Conservation (phyloP, 768 basidiomycete species). For the Scleroderma bovista region DNA sequence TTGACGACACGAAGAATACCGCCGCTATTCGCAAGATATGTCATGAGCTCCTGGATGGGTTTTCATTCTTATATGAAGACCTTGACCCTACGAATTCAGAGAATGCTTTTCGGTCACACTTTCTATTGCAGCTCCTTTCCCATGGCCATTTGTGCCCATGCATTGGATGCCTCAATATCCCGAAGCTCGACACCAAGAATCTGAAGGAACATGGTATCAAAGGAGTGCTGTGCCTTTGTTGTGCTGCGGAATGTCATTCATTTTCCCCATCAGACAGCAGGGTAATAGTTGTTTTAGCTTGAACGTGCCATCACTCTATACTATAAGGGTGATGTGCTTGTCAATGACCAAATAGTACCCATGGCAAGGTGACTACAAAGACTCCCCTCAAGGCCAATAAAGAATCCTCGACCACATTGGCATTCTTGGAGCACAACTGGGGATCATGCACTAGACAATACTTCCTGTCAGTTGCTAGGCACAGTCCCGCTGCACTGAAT, state of each 20-base stretch:
- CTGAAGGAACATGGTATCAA: neutral
- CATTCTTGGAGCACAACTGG: neutral
- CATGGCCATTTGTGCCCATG: neutral
- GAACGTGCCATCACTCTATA: neutral
- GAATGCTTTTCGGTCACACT: neutral
- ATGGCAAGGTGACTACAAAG: neutral
- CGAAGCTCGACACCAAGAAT: neutral
- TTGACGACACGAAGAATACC: neutral
- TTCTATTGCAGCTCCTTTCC: constrained; percentile 1
- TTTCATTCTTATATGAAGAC: constrained; percentile 2
- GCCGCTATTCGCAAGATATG: neutral
- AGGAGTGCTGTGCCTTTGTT: neutral
- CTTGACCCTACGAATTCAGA: neutral
- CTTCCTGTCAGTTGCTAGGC: too few species aligned
- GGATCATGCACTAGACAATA: neutral
- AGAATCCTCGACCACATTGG: neutral
- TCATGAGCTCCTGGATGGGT: neutral
- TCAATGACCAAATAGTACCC: neutral
- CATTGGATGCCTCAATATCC: neutral
- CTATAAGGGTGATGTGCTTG: neutral
- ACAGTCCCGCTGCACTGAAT: too few species aligned
- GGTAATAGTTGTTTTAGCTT: neutral
- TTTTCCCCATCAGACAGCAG: neutral
- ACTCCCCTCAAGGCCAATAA: neutral
- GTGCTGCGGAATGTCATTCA: neutral